Evolutionary conservation across 164 flowering plant genomes (phyloP).

Genomic region (Kalanchoe fedtschenkoi): DNA sequence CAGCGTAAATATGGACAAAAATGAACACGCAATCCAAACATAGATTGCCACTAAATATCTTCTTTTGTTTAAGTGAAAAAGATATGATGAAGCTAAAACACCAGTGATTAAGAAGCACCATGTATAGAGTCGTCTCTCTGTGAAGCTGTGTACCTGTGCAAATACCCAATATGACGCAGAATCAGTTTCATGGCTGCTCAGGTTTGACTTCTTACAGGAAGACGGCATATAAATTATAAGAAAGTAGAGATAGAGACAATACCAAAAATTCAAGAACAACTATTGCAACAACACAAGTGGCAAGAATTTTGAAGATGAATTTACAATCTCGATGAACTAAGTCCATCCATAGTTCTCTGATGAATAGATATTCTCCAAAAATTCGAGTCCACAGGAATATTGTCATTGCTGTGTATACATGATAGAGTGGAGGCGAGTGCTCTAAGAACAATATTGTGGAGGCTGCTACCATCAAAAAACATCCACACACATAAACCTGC

Average conservation of each 20-base stretch:
- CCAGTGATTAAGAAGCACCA: conserved; percentile 68
- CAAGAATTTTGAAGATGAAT: conserved; percentile 35
- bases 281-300: conserved; percentile 33
- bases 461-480: conserved; percentile 38
- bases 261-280: conserved; percentile 79
- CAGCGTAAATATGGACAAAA: conserved; percentile 70
- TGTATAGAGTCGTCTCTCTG: conserved; percentile 80
- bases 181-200: not conserved
- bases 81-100: conserved; percentile 39
- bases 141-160: conserved; percentile 83
- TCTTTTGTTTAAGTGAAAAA: conserved; percentile 36
- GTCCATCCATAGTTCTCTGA: conserved; percentile 47
- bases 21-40: conserved; percentile 66
- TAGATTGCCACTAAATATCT: conserved; percentile 47
- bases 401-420: conserved; percentile 70
- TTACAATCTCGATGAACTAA: conserved; percentile 27
- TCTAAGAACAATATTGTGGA: conserved; percentile 45
- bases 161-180: conserved; percentile 11
- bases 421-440: conserved; percentile 82
- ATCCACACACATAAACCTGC: conserved; percentile 64
- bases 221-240: not conserved
- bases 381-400: conserved; percentile 83
- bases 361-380: conserved; percentile 46
- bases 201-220: not conserved
- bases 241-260: conserved; percentile 9